Evolutionary conservation across 371 early-diverging fungal genomes (phyloP), one percentile per base, ranked within the genome.

Genomic region (Ordospora colligata): DNA sequence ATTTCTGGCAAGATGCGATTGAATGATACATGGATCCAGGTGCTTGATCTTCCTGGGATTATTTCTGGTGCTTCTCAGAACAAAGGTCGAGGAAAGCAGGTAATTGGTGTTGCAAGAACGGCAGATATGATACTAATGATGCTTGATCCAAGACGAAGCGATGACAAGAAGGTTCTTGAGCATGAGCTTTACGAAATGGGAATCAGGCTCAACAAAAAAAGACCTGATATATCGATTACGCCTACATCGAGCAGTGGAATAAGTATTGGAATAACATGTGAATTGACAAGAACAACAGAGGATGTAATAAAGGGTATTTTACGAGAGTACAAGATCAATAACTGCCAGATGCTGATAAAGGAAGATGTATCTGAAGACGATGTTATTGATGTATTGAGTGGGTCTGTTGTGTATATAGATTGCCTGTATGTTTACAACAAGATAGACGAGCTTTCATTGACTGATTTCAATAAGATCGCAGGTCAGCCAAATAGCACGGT

Each of bases 41-140:
- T 83, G 22, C 66, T 83, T 22, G 83, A 83, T 66, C 67, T 83
- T 2, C 83, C 83, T 17, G 83, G 83, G 17, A 83, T 83, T 65
- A 76, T 83, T 51, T 73, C 71, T 47, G 83, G 83, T 21, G 83
- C 83, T 22, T 71, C 80, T n/a, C 75, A 74, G 17, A 81, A 81
- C 43, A 66, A 73, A 58, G 83, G 83, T 50, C 73, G 83, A 47
- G 83, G 83, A 21, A 76, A 64, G 32, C 83, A 83, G 45, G 80
- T 83, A 9, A 83, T 83, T 50, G 73, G 76, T 22, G 73, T 80
- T 32, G 80, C 80, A 46, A 75, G 79, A 42, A 83, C 83, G 4
- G 77, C 80, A 37, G 72, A 78, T 47, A 67, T 83, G 21, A 83
- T 83, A 21, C 10, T 76, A 32, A 71, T 83, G 44, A 77, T 83